phyloP scores from a whole-genome alignment of 768 basidiomycete genomes.

The Phylloporus sp. region DNA sequence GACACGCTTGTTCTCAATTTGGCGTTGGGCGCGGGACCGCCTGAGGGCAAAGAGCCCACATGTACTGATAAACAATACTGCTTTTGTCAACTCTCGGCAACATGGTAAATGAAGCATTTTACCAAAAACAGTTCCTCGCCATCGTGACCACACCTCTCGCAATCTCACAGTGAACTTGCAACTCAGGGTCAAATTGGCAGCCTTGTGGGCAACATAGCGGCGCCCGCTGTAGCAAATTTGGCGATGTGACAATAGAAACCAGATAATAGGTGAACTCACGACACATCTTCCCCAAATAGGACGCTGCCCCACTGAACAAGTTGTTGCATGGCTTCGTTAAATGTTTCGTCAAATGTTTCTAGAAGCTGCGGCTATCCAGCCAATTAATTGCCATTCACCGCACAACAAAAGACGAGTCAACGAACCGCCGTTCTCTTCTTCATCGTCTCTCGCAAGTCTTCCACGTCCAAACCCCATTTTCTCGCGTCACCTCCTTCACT shows the following conservation, averaged over 20 bases:
- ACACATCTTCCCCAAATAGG: slow-evolving; percentile 57
- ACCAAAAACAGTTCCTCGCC: slow-evolving; percentile 65
- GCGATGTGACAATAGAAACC: slow-evolving; percentile 21
- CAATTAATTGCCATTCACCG: slow-evolving; percentile 17
- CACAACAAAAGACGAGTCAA: slow-evolving; percentile 11
- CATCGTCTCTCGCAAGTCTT: slow-evolving; percentile 52
- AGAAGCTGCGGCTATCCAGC: slow-evolving; percentile 49
- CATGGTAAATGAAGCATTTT: slow-evolving; percentile 9
- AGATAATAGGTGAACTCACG: slow-evolving; percentile 45
- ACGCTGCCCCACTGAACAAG: slow-evolving; percentile 72
- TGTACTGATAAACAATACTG: slow-evolving; percentile 27
- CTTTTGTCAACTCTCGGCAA: slow-evolving; percentile 15
- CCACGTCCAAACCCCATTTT: slow-evolving; percentile 70
- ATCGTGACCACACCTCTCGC: slow-evolving; percentile 64
- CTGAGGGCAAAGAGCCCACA: slow-evolving; percentile 17
- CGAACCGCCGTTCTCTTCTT: slow-evolving; percentile 55
- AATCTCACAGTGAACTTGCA: slow-evolving; percentile 66
- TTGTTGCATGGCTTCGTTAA: slow-evolving; percentile 76
- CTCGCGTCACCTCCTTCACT: slow-evolving; percentile 66
- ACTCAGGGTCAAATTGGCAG: slow-evolving; percentile 59
- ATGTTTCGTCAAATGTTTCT: slow-evolving; percentile 64
- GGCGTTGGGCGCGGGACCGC: slow-evolving; percentile 43
- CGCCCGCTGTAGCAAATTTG: slow-evolving; percentile 47
- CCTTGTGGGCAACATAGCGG: slow-evolving; percentile 73
- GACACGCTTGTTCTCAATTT: slow-evolving; percentile 61